Base-by-base conservation (phyloP, 176 grass and related monocot genomes). In the Oryza glumipatula region DNA sequence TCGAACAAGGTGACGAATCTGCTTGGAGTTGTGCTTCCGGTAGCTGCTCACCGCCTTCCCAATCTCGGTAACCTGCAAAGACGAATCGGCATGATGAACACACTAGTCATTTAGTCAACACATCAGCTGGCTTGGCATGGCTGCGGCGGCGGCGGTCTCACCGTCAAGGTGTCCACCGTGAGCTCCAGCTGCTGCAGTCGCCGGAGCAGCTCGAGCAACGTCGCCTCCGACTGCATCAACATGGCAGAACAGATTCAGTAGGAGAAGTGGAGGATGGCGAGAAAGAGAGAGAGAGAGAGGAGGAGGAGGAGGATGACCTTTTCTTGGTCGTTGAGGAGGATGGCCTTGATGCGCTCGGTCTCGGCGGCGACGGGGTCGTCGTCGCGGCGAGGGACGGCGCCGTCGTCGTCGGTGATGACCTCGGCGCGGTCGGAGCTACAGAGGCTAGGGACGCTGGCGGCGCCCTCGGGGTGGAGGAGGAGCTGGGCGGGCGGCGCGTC, bases 381-480 rank as follows among this genome's bases (percentile, higher is more conserved):
- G 15, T 78, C 89, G 11, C 74, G 63, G 61, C 74, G 80, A 14
- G 74, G 80, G 75, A 32, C 15, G 28, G 28, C 28, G 49, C 49
- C 77, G 61, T 81, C 89, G 9, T 89, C 92, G 32, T 91, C 89
- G 7, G 89, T 91, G 71, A 94, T 79, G 63, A 76, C 89, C 76
- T 94, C 89, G 33, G 86, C 88, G 47, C 87, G 86, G 80, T 94
- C 89, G 72, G 84, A 94, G 89, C 92, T 94, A 83, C 84, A 94
- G 73, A 89, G 81, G 80, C 89, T 94, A 54, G 87, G 89, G 22
- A 94, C 92, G 83, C 92, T 94, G 48, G 51, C 70, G 32, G 89
- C 86, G 54, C 92, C 83, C 83, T 94, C 92, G 30, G 61, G 88
- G 12, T 74, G 89, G 63, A 87, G 61, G 26, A 80, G 28, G 26